Percentiles rank a stretch among this genome's conserved stretches.
These are phyloP conservation scores for Trichosporon sp. DNA, from an alignment of 1,284 basidiomycete species.

Conservation along the genomic window DNA sequence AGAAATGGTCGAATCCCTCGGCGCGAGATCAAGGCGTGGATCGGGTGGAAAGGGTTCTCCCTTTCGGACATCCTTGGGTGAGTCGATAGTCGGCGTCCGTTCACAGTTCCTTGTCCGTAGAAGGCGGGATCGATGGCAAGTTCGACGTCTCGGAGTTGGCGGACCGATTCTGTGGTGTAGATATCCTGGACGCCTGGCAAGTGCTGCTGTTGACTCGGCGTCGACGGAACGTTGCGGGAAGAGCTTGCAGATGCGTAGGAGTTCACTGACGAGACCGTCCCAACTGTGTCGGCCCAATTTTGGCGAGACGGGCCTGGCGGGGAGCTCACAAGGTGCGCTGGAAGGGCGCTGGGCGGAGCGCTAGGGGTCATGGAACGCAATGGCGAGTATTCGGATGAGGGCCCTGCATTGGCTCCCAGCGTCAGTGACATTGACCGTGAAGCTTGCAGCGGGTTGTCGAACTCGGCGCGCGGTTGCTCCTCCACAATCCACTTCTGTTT, in stretches of 20 bases:
- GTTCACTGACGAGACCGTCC: neutral
- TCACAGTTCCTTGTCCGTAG: slow-evolving; percentile 12
- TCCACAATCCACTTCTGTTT: slow-evolving; percentile 41
- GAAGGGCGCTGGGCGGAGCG: neutral
- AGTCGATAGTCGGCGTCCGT: slow-evolving; percentile 26
- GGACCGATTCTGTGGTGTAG: slow-evolving; percentile 39
- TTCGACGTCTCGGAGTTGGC: slow-evolving; percentile 40
- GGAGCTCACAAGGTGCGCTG: neutral
- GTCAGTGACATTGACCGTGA: slow-evolving; percentile 6
- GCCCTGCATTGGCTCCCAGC: neutral
- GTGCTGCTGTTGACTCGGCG: neutral
- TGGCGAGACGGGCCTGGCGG: neutral
- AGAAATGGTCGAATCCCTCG: slow-evolving; percentile 42
- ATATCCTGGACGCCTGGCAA: slow-evolving; percentile 22
- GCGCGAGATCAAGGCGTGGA: slow-evolving; percentile 31
- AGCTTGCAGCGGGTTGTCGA: slow-evolving; percentile 4
- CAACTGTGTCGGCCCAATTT: neutral
- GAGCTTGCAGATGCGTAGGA: neutral
- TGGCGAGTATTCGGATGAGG: neutral
- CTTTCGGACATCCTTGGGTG: slow-evolving; percentile 31
- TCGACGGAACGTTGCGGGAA: neutral
- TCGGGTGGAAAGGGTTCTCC: slow-evolving; percentile 39
- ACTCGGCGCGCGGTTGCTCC: slow-evolving; percentile 21
- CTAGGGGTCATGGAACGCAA: neutral
- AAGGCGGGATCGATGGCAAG: slow-evolving; percentile 39